Evolutionary conservation across 768 basidiomycete species (phyloP).

Genomic region (Phanerodontia chrysosporium): DNA sequence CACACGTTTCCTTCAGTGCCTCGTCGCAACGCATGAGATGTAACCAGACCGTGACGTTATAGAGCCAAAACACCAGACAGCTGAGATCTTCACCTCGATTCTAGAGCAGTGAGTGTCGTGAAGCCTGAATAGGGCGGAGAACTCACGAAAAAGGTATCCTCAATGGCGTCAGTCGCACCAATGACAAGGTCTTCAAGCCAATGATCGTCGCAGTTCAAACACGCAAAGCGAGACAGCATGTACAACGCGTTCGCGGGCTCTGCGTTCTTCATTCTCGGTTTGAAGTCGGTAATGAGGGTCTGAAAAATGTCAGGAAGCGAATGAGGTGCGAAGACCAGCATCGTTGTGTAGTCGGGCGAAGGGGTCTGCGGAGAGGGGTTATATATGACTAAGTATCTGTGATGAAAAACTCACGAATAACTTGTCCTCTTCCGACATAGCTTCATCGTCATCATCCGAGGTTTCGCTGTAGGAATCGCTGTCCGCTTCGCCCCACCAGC

Average conservation of each 20-base stretch:
- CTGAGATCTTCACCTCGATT: slow-evolving; percentile 80
- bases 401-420: slow-evolving; percentile 17
- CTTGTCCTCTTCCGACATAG: slow-evolving; percentile 27
- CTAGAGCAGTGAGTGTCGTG: too few relatives aligned
- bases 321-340: slow-evolving; percentile 90
- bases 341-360: slow-evolving; percentile 69
- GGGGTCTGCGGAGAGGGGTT: slow-evolving; percentile 50
- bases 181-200: slow-evolving; percentile 94
- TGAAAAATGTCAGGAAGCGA: slow-evolving; percentile 76
- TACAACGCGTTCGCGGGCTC: slow-evolving; percentile 91
- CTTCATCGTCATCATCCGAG: slow-evolving; percentile 45
- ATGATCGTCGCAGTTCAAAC: slow-evolving; percentile 79
- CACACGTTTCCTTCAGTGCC: slow-evolving; percentile 73
- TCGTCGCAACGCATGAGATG: slow-evolving; percentile 88
- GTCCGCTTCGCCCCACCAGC: slow-evolving; percentile 64
- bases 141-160: slow-evolving; percentile 88
- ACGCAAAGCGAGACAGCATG: slow-evolving; percentile 90
- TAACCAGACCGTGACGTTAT: slow-evolving; percentile 86
- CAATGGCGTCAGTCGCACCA: slow-evolving; percentile 87
- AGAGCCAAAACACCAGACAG: slow-evolving; percentile 89
- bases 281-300: slow-evolving; percentile 75
- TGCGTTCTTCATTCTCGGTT: slow-evolving; percentile 64
- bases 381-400: too few relatives aligned
- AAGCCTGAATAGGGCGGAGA: too few relatives aligned
- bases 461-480: slow-evolving; percentile 27